These are phyloP conservation scores for Misopates orontium DNA, from an alignment of 257 asterid species.

Conservation along the genomic window DNA sequence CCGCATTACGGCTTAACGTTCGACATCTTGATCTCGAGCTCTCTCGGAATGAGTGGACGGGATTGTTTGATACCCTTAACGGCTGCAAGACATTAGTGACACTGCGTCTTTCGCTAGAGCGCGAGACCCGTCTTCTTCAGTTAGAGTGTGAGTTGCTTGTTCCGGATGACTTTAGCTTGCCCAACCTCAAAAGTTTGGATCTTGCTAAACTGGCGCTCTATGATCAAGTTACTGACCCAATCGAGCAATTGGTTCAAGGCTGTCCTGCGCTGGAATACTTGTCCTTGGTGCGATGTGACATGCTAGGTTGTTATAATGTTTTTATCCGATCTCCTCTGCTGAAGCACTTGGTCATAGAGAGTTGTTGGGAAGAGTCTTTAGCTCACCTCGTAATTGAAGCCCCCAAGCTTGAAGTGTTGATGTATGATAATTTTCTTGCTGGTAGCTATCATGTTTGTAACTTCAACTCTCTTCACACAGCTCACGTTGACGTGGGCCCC, in stretches of 20 bases:
- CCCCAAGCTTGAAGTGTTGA: conserved; percentile 2
- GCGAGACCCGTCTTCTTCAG: too few relatives aligned
- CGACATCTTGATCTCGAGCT: background rate
- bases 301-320: background rate
- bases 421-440: background rate
- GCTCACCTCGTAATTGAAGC: background rate
- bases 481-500: conserved; percentile 8
- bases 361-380: background rate
- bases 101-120: background rate
- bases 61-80: background rate
- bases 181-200: background rate
- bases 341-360: background rate
- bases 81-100: conserved; percentile 3
- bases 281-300: background rate
- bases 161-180: background rate
- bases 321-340: background rate
- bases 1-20: background rate
- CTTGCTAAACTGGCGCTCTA: background rate
- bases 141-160: background rate
- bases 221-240: background rate
- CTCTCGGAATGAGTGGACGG: background rate
- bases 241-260: background rate
- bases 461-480: background rate
- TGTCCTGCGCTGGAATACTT: conserved; percentile 1
- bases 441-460: too few relatives aligned